A percentile compares a stretch with the other conserved stretches of the same genome.
phyloP scores from a whole-genome alignment of 2,329 filamentous ascomycete species.

The Cryphonectria japonica region DNA sequence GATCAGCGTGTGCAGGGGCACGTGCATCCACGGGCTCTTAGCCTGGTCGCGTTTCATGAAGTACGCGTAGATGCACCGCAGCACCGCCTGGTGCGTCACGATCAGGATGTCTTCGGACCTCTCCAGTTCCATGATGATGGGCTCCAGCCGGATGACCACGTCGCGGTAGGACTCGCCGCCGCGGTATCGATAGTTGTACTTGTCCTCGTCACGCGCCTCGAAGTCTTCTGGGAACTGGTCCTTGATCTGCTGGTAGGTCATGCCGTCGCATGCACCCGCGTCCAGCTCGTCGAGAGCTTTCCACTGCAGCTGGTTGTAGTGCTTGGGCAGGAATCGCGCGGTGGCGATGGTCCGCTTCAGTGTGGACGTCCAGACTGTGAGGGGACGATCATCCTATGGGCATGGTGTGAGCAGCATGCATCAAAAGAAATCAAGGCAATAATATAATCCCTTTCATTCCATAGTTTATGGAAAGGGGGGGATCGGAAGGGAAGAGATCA shows the following conservation, averaged over 20 bases:
- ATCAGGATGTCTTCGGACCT: conserved; percentile 96
- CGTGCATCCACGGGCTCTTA: conserved; percentile 96
- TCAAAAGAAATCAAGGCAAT: conserved; percentile 34
- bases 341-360: conserved; percentile 88
- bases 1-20: conserved; percentile 93
- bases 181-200: conserved; percentile 99
- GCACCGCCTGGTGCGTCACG: conserved; percentile 94
- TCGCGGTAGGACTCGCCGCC: conserved; percentile 95
- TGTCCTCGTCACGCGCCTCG: conserved; percentile 92
- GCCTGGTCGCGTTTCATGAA: conserved; percentile 97
- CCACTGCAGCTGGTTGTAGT: conserved; percentile 96
- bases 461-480: background rate
- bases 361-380: conserved; percentile 67
- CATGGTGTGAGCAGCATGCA: conserved; percentile 8
- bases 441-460: too few species aligned
- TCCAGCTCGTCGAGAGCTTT: conserved; percentile 98
- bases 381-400: conserved; percentile 59
- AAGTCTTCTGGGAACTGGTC: conserved; percentile 93
- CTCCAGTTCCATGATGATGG: conserved; percentile 99
- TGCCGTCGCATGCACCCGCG: conserved; percentile 91
- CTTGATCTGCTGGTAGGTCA: conserved; percentile 95
- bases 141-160: conserved; percentile 95
- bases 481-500: too few species aligned
- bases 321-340: conserved; percentile 75
- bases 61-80: conserved; percentile 97